Base-by-base conservation (phyloP, 75 land plant genomes). In the Cupressus sempervirens region DNA sequence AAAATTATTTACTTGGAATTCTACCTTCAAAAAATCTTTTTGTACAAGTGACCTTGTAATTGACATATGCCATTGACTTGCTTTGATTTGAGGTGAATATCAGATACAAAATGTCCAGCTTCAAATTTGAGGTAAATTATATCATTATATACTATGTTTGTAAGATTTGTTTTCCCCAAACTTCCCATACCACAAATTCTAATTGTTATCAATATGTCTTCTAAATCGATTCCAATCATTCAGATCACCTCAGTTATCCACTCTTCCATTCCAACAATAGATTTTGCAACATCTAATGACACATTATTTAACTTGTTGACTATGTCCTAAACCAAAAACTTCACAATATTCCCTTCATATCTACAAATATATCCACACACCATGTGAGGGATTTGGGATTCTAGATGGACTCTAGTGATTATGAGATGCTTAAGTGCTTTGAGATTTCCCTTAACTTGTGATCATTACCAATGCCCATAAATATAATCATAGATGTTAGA, bases 261-360 rank as follows among this genome's bases (percentile, higher is more conserved):
- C n/a, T 74, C 81, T 76, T 85, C 54, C 52, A 85, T 41, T 76
- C 86, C 82, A n/a, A 85, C 45, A 84, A 84, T 23, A 7, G 36
- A 40, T 84, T 38, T 43, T 34, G 68, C 45, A 67, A 84, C 62
- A 84, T 62, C 85, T 40, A 56, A 34, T 16, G 62, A 29, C 76
- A 68, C 70, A 76, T 73, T 32, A 3, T 70, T 9, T 10, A 70
- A 12, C 34, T 36, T 73, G 13, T 40, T 84, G 7, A 84, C 23
- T 29, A 84, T 32, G 76, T 62, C 70, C 32, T 62, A 46, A 23
- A 53, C 32, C 29, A 40, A 29, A 40, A 80, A 45, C 48, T 80
- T 43, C 43, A 80, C 81, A 5, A 80, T 29, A 1, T 23, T 80
- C 7, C 81, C 81, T 80, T 80, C 81, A n/a, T 43, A 40, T 80